Evolutionary conservation across 441 rosid genomes (phyloP), one percentile per base, ranked within the genome.

Genomic region (Omphalea diandra): DNA sequence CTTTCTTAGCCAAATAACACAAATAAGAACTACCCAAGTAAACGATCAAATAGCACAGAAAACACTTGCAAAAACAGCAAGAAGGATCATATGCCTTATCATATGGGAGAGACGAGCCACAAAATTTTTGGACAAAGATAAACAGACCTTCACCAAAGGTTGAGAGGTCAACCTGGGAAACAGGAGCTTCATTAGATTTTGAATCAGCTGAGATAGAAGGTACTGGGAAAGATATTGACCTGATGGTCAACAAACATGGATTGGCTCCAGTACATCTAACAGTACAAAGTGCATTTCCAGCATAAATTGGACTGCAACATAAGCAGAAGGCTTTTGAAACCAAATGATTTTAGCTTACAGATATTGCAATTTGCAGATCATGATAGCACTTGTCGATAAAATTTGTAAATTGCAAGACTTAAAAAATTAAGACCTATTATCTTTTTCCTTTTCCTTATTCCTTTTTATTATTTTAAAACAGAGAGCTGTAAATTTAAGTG

Each of bases 121-220:
- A 63, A 66, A 52, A 26, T 53, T 56, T 57, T 24, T 26, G 52
- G 72, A 69, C 77, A 69, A 77, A 56, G 67, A 69, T 65, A 76
- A 72, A 83, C 90, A 61, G 74, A 91, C 97, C 97, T 83, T 85
- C 89, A 77, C 63, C 83, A 53, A 94, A 85, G 63, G 86, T 80
- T 71, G 97, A 88, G 77, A 91, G 94, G 81, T 94, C 97, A 86
- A 94, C 89, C 87, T 86, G 91, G 64, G 94, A 85, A 82, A 94
- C 83, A 38, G 87, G 79, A 81, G 94, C 93, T 69, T 80, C 74
- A 57, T 75, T 81, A 40, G 85, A 76, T 65, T 75, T 81, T 11
- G 84, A 83, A 71, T 80, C 83, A 61, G 67, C 74, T 1, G 75
- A 53, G 18, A 61, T 6, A 27, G 73, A 69, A 14, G 84, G 79